Evolutionary conservation across 805 yeast genomes (phyloP).

Genomic region (Zygoascus ofunaensis): DNA sequence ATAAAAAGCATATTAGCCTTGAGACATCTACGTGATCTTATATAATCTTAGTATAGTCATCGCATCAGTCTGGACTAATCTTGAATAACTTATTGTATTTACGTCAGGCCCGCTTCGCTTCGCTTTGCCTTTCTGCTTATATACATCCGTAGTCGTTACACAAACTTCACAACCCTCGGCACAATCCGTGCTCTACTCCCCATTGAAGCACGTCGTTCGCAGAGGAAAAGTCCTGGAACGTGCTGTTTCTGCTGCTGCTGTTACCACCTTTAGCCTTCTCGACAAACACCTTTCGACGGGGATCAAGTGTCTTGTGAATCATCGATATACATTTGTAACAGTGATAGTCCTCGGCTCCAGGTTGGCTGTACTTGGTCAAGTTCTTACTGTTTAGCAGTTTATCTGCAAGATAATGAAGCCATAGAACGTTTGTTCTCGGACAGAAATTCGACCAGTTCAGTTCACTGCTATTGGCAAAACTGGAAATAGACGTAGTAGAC

Average conservation of each 20-base stretch:
- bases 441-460: conserved; percentile 39
- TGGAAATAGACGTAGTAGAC: background rate
- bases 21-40: too few relatives aligned
- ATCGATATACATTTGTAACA: conserved; percentile 2
- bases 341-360: background rate
- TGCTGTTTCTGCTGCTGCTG: conserved; percentile 12
- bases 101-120: too few relatives aligned
- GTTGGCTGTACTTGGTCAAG: conserved; percentile 7
- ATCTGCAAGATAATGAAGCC: conserved; percentile 57
- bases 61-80: too few relatives aligned
- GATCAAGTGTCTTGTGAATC: conserved; percentile 16
- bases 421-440: conserved; percentile 47
- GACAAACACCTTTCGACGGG: conserved; percentile 17
- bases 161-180: too few relatives aligned
- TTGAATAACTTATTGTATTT: too few relatives aligned
- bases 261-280: conserved; percentile 6
- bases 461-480: background rate
- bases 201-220: conserved; percentile 20
- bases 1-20: background rate
- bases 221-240: conserved; percentile 20
- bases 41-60: too few relatives aligned
- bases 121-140: too few relatives aligned
- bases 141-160: too few relatives aligned
- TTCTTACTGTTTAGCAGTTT: conserved; percentile 39
- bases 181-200: conserved; percentile 16